Evolutionary conservation across 2,329 filamentous ascomycete genomes (phyloP).

Genomic region (Bipolaris zeicola): DNA sequence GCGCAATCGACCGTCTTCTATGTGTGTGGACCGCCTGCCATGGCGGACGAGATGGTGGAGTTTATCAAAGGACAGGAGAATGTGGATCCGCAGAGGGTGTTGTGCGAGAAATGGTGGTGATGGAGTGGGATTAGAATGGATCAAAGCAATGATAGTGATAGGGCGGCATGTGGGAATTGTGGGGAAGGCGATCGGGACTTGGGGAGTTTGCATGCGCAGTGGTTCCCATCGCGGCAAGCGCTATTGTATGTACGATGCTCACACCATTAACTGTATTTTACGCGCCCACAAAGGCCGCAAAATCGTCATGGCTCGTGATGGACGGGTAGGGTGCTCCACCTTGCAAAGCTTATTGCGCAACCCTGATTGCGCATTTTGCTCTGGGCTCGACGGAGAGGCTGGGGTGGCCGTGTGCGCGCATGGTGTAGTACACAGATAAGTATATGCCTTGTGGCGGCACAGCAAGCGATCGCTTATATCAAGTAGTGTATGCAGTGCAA

Average conservation of each 20-base stretch:
- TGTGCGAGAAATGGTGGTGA: constrained; percentile 61
- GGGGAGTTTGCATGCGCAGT: constrained; percentile 5
- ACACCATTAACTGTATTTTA: constrained; percentile 31
- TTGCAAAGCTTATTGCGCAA: not conserved
- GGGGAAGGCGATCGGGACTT: constrained; percentile 4
- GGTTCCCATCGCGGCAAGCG: constrained; percentile 17
- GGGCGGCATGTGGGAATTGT: constrained; percentile 3
- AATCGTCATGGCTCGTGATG: constrained; percentile 17
- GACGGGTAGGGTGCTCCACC: constrained; percentile 8
- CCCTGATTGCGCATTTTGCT: not conserved
- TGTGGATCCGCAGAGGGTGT: constrained; percentile 48
- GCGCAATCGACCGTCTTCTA: constrained; percentile 51
- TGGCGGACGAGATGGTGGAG: constrained; percentile 56
- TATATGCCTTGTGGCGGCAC: not conserved
- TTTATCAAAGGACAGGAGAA: constrained; percentile 47
- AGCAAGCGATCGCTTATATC: not conserved
- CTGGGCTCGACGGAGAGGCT: not conserved
- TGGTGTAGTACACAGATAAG: too few species aligned
- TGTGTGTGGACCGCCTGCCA: constrained; percentile 55
- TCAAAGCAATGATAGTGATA: too few species aligned
- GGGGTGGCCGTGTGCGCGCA: not conserved
- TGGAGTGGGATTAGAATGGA: not conserved
- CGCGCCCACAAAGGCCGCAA: constrained; percentile 33
- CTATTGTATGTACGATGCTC: constrained; percentile 27
- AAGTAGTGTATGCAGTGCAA: constrained; percentile 10